Evolutionary conservation across 495 filamentous ascomycete species (phyloP).

Genomic region (Trichocladium uniseriatum): DNA sequence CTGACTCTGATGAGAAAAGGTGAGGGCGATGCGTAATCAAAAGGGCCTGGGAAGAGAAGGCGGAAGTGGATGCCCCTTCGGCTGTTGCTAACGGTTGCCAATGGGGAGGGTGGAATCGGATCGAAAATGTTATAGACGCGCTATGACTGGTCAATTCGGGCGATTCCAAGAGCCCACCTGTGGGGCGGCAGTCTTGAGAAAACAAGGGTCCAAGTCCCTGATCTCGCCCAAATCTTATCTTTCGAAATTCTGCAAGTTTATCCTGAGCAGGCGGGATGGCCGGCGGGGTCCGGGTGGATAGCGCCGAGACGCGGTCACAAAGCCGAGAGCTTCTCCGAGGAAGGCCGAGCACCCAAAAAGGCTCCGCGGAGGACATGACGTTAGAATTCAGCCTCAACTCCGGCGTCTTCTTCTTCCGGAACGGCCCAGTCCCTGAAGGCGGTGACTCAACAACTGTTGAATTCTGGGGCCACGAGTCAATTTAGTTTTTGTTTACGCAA

Average conservation of each 20-base stretch:
- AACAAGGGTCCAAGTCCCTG: not conserved
- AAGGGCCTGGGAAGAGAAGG: not conserved
- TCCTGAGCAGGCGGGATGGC: not conserved
- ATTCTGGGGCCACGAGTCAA: not conserved
- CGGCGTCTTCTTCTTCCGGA: not conserved
- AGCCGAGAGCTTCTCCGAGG: conserved; percentile 9
- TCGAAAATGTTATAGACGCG: conserved; percentile 9
- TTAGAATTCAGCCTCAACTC: not conserved
- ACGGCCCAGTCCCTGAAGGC: not conserved
- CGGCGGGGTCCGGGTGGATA: not conserved
- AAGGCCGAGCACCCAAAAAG: not conserved
- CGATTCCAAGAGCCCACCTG: not conserved
- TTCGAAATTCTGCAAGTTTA: no score
- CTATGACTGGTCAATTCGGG: conserved; percentile 8
- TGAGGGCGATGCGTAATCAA: conserved; percentile 11
- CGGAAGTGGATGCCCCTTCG: conserved; percentile 2
- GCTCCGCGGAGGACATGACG: not conserved
- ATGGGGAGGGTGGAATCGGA: conserved; percentile 7
- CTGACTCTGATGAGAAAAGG: not conserved
- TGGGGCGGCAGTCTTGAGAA: conserved; percentile 3
- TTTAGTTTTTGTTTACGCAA: not conserved
- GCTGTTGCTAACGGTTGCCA: conserved; percentile 10
- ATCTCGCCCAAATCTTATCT: not conserved
- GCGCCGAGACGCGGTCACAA: not conserved
- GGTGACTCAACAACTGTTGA: not conserved